Conservation (phyloP, 305 asterid genomes). For the Fraxinus latifolia region DNA sequence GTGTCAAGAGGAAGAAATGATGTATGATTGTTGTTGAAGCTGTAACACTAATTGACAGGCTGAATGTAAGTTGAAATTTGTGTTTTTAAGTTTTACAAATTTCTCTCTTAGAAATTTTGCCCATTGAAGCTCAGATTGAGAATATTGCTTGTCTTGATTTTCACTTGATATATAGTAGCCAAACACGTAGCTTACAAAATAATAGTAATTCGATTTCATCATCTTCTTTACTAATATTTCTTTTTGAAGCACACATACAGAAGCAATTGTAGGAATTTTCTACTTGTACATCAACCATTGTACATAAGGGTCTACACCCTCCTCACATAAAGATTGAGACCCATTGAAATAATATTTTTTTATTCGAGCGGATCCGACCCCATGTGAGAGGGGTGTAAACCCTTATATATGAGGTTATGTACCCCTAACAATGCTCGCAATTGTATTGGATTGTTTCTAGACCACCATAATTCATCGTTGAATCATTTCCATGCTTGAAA, state of each 20-base stretch:
- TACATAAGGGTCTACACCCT: too few relatives aligned
- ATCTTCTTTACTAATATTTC: too few relatives aligned
- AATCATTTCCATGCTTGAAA: not conserved
- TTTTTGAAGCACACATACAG: too few relatives aligned
- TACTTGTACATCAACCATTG: too few relatives aligned
- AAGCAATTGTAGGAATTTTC: too few relatives aligned
- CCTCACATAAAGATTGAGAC: too few relatives aligned
- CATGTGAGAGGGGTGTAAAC: too few relatives aligned
- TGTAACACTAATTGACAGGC: not conserved
- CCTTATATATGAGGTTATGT: too few relatives aligned
- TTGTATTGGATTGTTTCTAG: not conserved
- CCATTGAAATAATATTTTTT: too few relatives aligned
- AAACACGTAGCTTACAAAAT: not conserved
- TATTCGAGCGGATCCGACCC: too few relatives aligned
- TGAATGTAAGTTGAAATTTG: not conserved
- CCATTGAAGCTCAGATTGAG: not conserved
- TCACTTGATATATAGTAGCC: not conserved
- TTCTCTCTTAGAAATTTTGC: not conserved
- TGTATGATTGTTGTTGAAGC: not conserved
- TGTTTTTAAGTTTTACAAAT: not conserved
- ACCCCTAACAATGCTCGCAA: too few relatives aligned
- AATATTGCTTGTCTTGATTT: not conserved
- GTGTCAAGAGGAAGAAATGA: not conserved
- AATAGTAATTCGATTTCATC: too few relatives aligned
- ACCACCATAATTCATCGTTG: not conserved